Base-by-base conservation (phyloP, 2,329 filamentous ascomycete genomes). In the Phyllosticta citriasiana region DNA sequence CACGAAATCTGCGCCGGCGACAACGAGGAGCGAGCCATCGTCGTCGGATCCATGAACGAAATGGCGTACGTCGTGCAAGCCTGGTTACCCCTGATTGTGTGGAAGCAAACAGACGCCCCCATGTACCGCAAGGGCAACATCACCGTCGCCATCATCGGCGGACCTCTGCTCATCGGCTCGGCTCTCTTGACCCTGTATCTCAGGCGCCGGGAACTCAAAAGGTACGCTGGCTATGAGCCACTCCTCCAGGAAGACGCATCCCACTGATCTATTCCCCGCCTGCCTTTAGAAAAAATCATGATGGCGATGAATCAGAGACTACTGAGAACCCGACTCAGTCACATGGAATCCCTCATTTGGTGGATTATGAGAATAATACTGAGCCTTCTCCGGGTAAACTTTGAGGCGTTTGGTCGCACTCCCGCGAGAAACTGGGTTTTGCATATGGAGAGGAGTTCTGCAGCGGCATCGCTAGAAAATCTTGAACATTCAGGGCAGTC, bases 31-130 rank as follows among this genome's bases (percentile, higher is more conserved):
- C 76, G 85, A 9, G 85, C 86, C 0, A 74, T 89, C 3, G 84
- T 88, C 0, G 80, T 86, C 0, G 86, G 78, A 0, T 74, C 78
- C 16, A 88, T 88, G 84, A 89, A 88, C 63, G 81, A 86, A 68
- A 80, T 88, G 74, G 85, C 85, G 0, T 88, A 88, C 63, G 84
- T 88, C 1, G 72, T 89, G 53, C 85, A 88, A 67, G 84, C 85
- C 0, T 89, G 86, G 86, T 69, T 89, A 52, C 87, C 87, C 6
- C 77, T 87, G 33, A 68, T 87, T 8, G 79, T 87, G 9, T 88
- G 85, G 85, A 81, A 84, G 72, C 82, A 85, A 67, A 77, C 84
- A 0, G 83, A 87, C 61, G 82, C 80, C 0, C 85, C 85, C 0
- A 65, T 74, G 53, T 88, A 87, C 61, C 75, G 73, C 0, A 87